phyloP scores from a whole-genome alignment of 176 grass and related monocot genomes.

The Raddia distichophylla region DNA sequence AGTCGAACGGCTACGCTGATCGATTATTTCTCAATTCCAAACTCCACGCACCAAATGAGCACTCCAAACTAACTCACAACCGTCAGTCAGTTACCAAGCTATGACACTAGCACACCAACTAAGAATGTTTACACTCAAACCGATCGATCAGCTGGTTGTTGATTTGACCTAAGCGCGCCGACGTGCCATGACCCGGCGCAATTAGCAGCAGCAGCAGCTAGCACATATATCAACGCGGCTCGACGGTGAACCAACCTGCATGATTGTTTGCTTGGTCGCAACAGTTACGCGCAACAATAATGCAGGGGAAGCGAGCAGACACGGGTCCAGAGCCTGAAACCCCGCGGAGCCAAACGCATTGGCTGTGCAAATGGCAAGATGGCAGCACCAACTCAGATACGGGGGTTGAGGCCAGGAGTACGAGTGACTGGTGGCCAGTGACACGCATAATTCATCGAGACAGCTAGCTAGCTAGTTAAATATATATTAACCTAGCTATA shows the following conservation, averaged over 20 bases:
- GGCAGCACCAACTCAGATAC: constrained; percentile 23
- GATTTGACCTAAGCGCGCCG: background rate
- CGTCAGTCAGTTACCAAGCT: constrained; percentile 36
- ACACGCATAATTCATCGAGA: background rate
- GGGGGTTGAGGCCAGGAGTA: background rate
- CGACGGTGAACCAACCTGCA: constrained; percentile 52
- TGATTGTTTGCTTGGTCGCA: constrained; percentile 27
- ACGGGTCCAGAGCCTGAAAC: constrained; percentile 36
- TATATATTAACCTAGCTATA: background rate
- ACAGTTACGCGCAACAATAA: constrained; percentile 29
- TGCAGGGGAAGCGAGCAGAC: background rate
- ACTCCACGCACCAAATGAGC: background rate
- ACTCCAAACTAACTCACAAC: constrained; percentile 21
- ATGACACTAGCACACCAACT: background rate
- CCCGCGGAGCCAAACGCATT: background rate
- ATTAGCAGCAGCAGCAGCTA: constrained; percentile 13
- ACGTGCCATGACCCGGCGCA: constrained; percentile 4
- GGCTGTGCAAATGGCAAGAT: constrained; percentile 12
- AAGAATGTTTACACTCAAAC: background rate
- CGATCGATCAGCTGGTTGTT: background rate
- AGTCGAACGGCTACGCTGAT: constrained; percentile 3
- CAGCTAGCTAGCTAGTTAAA: too few species aligned
- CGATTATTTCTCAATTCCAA: background rate
- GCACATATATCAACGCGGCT: constrained; percentile 32
- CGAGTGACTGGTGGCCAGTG: background rate